These are phyloP conservation scores for Magnaporthiopsis rhizophila DNA, from an alignment of 2,329 filamentous ascomycete species.

Conservation along the genomic window DNA sequence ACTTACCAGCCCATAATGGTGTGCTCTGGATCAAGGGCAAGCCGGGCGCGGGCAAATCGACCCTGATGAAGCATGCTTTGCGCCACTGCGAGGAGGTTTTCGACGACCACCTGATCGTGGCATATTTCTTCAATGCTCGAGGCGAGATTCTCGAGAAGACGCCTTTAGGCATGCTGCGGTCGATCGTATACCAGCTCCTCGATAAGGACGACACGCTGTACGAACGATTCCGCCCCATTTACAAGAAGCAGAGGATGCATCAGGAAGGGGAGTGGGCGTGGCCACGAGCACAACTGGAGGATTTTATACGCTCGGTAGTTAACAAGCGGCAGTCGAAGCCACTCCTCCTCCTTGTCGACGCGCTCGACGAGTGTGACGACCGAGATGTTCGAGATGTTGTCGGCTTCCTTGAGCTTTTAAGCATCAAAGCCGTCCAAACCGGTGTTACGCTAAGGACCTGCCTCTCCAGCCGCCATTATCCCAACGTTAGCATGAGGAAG, in stretches of 20 bases:
- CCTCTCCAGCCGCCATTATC: slow-evolving; percentile 25
- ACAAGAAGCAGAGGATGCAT: slow-evolving; percentile 4
- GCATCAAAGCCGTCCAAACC: slow-evolving; percentile 15
- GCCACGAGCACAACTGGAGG: no score
- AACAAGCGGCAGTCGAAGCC: no score
- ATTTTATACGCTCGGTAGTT: no score
- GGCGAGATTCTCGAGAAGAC: slow-evolving; percentile 24
- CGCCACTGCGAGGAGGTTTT: neutral
- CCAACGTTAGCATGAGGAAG: slow-evolving; percentile 24
- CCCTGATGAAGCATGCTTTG: slow-evolving; percentile 25
- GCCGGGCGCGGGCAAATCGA: slow-evolving; percentile 18
- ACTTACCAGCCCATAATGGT: slow-evolving; percentile 18
- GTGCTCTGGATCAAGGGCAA: slow-evolving; percentile 33
- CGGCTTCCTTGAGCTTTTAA: slow-evolving; percentile 16
- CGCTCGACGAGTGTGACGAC: slow-evolving; percentile 26
- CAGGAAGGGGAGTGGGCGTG: slow-evolving; percentile 7
- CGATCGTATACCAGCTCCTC: slow-evolving; percentile 25
- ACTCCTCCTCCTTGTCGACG: slow-evolving; percentile 24
- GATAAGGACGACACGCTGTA: slow-evolving; percentile 14
- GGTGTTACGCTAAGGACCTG: slow-evolving; percentile 18
- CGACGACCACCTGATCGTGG: slow-evolving; percentile 6
- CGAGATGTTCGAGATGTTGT: slow-evolving; percentile 15
- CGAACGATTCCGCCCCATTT: slow-evolving; percentile 10
- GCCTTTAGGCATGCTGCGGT: slow-evolving; percentile 24
- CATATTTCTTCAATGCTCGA: slow-evolving; percentile 28